A percentile compares a stretch with the other conserved stretches of the same genome.
phyloP scores from a whole-genome alignment of 2,329 filamentous ascomycete genomes.

The Trichoderma citrinoviride region DNA sequence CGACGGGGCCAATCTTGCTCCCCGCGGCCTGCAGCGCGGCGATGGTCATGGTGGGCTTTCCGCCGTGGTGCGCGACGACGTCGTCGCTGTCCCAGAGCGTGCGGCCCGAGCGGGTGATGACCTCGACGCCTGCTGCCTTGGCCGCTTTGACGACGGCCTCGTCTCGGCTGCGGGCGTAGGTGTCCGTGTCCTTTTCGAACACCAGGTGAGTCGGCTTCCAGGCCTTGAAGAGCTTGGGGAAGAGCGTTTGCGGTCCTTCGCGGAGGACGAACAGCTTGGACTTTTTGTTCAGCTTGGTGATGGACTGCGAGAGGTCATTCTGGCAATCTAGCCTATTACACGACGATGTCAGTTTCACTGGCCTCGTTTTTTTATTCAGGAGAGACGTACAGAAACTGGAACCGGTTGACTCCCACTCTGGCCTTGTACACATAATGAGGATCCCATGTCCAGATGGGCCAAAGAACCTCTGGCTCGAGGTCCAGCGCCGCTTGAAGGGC shows the following conservation, averaged over 20 bases:
- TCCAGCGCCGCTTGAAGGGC: constrained; percentile 70
- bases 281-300: constrained; percentile 66
- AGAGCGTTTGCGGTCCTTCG: constrained; percentile 67
- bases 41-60: constrained; percentile 73
- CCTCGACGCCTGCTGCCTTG: constrained; percentile 62
- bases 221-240: constrained; percentile 69
- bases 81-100: constrained; percentile 74
- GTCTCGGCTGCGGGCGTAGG: constrained; percentile 66
- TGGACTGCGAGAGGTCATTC: constrained; percentile 63
- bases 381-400: constrained; percentile 61
- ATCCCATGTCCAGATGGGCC: constrained; percentile 78
- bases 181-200: constrained; percentile 76
- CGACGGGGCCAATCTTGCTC: constrained; percentile 60
- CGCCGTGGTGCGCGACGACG: constrained; percentile 61
- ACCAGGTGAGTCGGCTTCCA: constrained; percentile 75
- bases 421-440: constrained; percentile 75
- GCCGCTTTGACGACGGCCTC: constrained; percentile 57
- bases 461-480: constrained; percentile 64
- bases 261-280: constrained; percentile 70
- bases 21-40: constrained; percentile 63
- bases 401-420: constrained; percentile 68
- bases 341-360: neutral
- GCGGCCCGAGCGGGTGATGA: constrained; percentile 62
- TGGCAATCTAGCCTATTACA: constrained; percentile 65
- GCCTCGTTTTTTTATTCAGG: neutral